Base-by-base conservation (phyloP, 2,329 filamentous ascomycete genomes). In the Dendrostoma leiphaemia region DNA sequence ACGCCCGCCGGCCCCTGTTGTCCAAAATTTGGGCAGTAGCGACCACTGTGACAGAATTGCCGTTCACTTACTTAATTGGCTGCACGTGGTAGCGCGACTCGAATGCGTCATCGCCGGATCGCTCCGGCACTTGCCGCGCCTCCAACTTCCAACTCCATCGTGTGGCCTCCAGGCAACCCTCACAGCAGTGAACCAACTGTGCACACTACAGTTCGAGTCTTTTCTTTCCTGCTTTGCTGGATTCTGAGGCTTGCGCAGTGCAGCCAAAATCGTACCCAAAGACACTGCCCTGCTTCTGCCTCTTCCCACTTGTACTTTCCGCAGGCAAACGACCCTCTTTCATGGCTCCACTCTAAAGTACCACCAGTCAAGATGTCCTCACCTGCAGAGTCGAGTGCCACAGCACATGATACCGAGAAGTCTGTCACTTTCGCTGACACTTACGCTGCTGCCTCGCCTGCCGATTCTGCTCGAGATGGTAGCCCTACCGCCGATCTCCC, bases 401-500 rank as follows among this genome's bases (percentile, higher is more conserved):
- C 34, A 17, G 34, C 34, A 37, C 34, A 17, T 37, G 34, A 15
- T 12, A 37, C 6, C 34, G 34, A 12, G 34, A 37, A 12, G 6
- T 6, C 13, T 32, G 7, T 15, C 29, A 32, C 34, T 37, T 37
- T 37, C 34, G 6, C 34, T 19, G 44, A 48, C 29, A n/a, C 19
- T n/a, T 28, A 15, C 26, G 26, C 41, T 19, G 37, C 48, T 13
- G 38, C 46, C 7, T 31, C 40, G 19, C n/a, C 46, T 28, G 40
- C 38, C 10, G 46, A 55, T 1, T 28, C 41, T 8, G 49, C 47
- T 6, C 49, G 49, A 52, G 43, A 54, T 13, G 37, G 19, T 8
- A 53, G 31, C 26, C 35, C 55, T 13, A 47, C 50, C 26, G 35
- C 24, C 13, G 53, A 56, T 6, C 40, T 29, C 13, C 12, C 48